Base-by-base conservation (phyloP, 306 rosid species). In the Inga leiocalycina region DNA sequence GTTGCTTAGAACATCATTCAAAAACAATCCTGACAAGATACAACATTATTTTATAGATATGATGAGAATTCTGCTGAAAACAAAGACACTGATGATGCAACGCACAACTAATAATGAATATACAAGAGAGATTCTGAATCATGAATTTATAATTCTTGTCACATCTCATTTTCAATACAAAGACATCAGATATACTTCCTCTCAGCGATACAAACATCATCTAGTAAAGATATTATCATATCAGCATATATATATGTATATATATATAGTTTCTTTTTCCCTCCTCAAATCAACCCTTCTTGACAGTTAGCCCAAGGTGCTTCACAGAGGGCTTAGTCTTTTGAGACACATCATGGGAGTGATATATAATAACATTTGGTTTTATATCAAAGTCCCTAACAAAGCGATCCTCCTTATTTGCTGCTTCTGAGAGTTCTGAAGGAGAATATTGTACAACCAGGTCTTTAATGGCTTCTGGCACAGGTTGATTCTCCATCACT, bases 381-480 rank as follows among this genome's bases (percentile, higher is more conserved):
- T 19, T 85, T 59, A 74, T 27, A 48, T 92, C 92, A 68, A 92
- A 90, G 46, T 88, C 87, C 64, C 80, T 46, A 61, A 74, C 85
- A 65, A 92, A 90, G 41, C 44, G 72, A 71, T 84, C 86, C 48
- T 69, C 39, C 8, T 54, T 54, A 6, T 6, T 6, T 27, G 5
- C 51, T 4, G 82, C 43, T 51, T 82, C 86, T 59, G 80, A 68
- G 48, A 35, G 78, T 79, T 54, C 2, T 68, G 48, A 69, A 41
- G 52, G 43, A 48, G 67, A 76, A 74, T 81, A 88, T 64, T 81
- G 81, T 62, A 77, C 81, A 71, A 91, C 78, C 48, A 87, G 87
- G 37, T 67, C 88, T 84, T 62, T 84, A 75, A 92, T 89, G 87
- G 91, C 87, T 71, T 89, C 90, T 46, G 97, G 97, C 78, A 92